These are phyloP conservation scores for Skeletonema grethae DNA, from an alignment of 108 stramenopile species.

Conservation along the genomic window DNA sequence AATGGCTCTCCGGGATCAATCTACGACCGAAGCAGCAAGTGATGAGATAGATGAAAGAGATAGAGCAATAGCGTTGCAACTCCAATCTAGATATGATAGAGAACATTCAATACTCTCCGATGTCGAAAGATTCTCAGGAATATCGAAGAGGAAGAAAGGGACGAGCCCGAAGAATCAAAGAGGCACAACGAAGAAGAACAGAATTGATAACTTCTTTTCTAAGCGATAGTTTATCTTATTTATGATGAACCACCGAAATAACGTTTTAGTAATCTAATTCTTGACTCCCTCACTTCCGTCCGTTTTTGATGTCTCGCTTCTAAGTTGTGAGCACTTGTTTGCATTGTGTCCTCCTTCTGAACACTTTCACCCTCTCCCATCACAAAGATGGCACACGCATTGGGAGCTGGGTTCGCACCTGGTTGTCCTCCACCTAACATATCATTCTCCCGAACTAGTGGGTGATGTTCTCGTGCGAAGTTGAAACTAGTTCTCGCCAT, in stretches of 20 bases:
- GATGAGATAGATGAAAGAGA: constrained; percentile 49
- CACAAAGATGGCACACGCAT: not conserved
- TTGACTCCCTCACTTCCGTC: not conserved
- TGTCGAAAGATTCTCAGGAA: constrained; percentile 41
- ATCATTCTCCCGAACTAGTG: not conserved
- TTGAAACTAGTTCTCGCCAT: constrained; percentile 16
- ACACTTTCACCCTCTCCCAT: not conserved
- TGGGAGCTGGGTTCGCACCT: not conserved
- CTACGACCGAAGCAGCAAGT: not conserved
- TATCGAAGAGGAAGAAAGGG: constrained; percentile 18
- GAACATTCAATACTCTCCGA: constrained; percentile 52
- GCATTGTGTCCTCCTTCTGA: not conserved
- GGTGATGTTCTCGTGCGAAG: constrained; percentile 11
- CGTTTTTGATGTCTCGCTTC: not conserved
- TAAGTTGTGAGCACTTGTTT: not conserved
- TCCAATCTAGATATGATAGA: constrained; percentile 72
- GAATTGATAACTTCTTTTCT: constrained; percentile 36
- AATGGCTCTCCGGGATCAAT: constrained; percentile 7
- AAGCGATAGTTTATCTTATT: not conserved
- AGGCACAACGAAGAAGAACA: constrained; percentile 24
- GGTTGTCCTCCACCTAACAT: not conserved
- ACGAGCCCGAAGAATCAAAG: constrained; percentile 7
- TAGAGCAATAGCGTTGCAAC: constrained; percentile 58
- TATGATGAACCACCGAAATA: not conserved
- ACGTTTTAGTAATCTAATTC: not conserved